These are phyloP conservation scores for Globisporangium canariense DNA, from an alignment of 352 stramenopile genomes.

Conservation along the genomic window DNA sequence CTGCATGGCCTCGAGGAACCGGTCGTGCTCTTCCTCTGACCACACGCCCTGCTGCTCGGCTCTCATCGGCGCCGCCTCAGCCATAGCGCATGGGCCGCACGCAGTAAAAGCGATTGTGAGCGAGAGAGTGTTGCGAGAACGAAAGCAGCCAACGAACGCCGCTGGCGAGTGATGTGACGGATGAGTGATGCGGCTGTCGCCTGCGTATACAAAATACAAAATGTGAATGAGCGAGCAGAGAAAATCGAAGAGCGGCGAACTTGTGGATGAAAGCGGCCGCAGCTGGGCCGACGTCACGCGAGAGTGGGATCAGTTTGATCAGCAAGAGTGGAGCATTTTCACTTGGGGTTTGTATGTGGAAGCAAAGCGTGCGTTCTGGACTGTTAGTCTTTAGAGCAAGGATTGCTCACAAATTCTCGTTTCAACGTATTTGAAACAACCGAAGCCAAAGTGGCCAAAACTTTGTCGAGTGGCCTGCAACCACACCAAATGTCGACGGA, in stretches of 20 bases:
- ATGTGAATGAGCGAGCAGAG: background rate
- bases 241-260: background rate
- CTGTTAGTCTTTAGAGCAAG: background rate
- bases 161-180: no score
- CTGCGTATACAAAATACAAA: background rate
- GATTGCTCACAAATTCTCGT: background rate
- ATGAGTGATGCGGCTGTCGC: background rate
- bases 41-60: constrained; percentile 1
- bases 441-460: no score
- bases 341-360: background rate
- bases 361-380: background rate
- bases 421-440: background rate
- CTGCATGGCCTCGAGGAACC: background rate
- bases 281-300: background rate
- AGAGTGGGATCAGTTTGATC: background rate
- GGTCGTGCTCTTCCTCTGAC: background rate
- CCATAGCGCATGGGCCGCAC: background rate
- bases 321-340: background rate
- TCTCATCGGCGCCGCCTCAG: background rate
- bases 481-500: no score
- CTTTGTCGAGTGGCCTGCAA: no score
- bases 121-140: background rate
- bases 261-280: background rate
- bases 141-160: background rate
- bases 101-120: background rate